Evolutionary conservation across 257 asterid species (phyloP), one percentile per base, ranked within the genome.

Genomic region (Leonotis leonurus): DNA sequence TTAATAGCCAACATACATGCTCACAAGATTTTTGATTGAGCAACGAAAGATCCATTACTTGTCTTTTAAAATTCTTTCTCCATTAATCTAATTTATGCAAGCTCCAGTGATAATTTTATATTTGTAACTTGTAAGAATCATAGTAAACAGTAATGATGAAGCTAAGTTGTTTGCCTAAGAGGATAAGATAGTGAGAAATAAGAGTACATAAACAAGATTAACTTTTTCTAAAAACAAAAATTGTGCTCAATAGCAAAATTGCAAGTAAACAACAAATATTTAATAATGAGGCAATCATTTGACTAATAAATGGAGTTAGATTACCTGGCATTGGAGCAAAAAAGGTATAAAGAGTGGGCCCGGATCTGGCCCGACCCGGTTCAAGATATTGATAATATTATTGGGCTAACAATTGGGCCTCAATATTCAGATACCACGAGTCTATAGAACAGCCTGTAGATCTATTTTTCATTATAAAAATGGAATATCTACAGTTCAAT

Each of bases 381-480:
- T 37, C 24, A 14, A 49, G 37, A 9, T 12, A 13, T 27, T 30
- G 21, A 49, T 13, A 12, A 2, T 18, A 3, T 60, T 8, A 69
- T 61, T 69, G 80, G 73, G 70, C 70, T 61, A 30, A 60, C 1
- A 22, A 1, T 52, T 65, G 71, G 80, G 73, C 76, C 68, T 65
- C 72, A 32, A 22, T 35, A n/a, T 30, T 30, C n/a, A n/a, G n/a
- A n/a, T n/a, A n/a, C n/a, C n/a, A n/a, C n/a, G 30, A 53, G 69
- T 69, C 71, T 64, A 73, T 51, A 4, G 35, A 50, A 64, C 65
- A 64, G 63, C 66, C 64, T 73, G 74, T 45, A 40, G n/a, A n/a
- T n/a, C n/a, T n/a, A n/a, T n/a, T n/a, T 27, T 41, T 40, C 46
- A 39, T 39, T 36, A 4, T n/a, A n/a, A n/a, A n/a, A n/a, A n/a